Evolutionary conservation across 2,329 filamentous ascomycete species (phyloP), one percentile per base, ranked within the genome.

Genomic region (Cercospora zeina): DNA sequence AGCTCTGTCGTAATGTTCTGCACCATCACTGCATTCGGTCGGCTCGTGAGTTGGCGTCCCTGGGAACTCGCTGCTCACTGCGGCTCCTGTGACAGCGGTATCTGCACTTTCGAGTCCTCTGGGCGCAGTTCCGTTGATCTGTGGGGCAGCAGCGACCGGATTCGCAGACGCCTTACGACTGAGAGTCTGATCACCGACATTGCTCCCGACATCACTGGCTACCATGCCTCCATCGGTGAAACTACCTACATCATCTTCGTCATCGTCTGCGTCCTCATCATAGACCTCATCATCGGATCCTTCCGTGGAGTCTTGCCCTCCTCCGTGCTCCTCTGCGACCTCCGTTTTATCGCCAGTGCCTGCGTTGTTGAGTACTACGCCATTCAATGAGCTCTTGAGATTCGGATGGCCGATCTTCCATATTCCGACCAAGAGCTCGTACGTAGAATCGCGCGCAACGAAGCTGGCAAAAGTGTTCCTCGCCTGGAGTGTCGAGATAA

Each of bases 361-460:
- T 0, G 86, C 74, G 65, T 91, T 87, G 66, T 93, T 90, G 2
- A 97, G 82, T 11, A 86, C 85, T 10, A 96, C 91, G 2, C 95
- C 93, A 66, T 97, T 97, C 2, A 96, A 80, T 3, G 91, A 96
- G 73, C 92, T 96, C 75, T 91, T 91, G 31, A 99, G 79, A 59
- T 91, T 91, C 1, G 95, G 93, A 74, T 99, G 95, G 14, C 91
- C 95, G 31, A 97, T 89, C 75, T 96, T 96, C 95, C 95, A 99
- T 62, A 99, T 97, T 63, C 96, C 96, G 68, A 99, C 89, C 73
- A 99, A 93, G 50, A 99, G 80, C 73, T 99, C 96, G 73, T 97
- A 99, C 0, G 96, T 97, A 2, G 93, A 91, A 77, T 99, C 95
- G 74, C 95, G 85, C 71, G 91, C 95, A 4, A 96, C 88, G 68